A percentile compares a stretch with the other conserved stretches of the same genome.
Evolutionary conservation across 179 eudicot genomes (phyloP).

Genomic region (Spinacia oleracea): DNA sequence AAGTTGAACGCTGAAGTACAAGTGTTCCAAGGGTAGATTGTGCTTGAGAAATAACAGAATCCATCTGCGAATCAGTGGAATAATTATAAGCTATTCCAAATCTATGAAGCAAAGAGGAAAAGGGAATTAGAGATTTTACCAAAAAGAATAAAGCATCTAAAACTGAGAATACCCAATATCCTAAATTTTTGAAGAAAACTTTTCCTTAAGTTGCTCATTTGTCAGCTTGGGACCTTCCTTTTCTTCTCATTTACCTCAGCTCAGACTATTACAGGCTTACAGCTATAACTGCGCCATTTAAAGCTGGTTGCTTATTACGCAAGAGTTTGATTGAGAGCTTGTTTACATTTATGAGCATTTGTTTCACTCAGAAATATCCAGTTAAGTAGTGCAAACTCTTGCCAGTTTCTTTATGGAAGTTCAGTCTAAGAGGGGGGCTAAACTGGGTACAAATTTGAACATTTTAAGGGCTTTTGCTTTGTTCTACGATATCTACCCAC

Average conservation of each 20-base stretch:
- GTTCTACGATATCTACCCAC: neutral
- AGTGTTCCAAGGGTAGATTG: conserved; percentile 87
- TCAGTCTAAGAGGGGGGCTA: neutral
- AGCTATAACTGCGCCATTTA: too few species aligned
- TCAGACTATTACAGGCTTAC: neutral
- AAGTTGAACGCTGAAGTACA: conserved; percentile 83
- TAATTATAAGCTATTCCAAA: neutral
- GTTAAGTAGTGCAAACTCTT: neutral
- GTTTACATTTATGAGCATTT: neutral
- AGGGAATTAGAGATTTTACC: neutral
- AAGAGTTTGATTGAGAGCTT: neutral
- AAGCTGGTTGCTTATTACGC: neutral
- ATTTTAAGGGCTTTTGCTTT: neutral
- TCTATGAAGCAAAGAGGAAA: neutral
- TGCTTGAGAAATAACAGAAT: conserved; percentile 93
- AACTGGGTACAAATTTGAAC: neutral
- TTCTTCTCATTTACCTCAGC: neutral
- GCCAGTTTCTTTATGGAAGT: neutral
- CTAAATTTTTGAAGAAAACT: neutral
- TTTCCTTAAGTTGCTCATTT: neutral
- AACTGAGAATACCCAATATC: neutral
- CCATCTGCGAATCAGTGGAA: conserved; percentile 61
- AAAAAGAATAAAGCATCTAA: neutral
- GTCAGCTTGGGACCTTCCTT: neutral
- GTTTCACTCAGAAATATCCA: neutral